Percentiles rank a stretch among this genome's conserved stretches.
Evolutionary conservation across 768 basidiomycete genomes (phyloP).

Genomic region (Holtermanniella nyarrowii): DNA sequence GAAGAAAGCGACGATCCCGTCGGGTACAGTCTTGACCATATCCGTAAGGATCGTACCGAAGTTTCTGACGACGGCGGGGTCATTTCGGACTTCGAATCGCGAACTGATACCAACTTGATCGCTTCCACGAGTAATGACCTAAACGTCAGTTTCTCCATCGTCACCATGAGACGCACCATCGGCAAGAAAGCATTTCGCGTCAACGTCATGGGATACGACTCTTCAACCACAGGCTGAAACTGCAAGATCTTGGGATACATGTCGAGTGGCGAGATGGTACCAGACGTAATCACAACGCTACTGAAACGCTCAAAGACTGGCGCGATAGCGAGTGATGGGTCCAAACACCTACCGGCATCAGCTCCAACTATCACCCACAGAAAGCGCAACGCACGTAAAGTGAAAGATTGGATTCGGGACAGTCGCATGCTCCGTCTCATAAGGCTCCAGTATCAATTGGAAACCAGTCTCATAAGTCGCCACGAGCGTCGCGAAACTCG

Average conservation of each 20-base stretch:
- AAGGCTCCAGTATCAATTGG: conserved; percentile 90
- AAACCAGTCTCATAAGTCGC: conserved; percentile 99
- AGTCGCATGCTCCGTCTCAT: conserved; percentile 95
- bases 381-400: conserved; percentile 57
- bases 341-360: conserved; percentile 62
- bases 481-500: conserved; percentile 88
- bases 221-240: conserved; percentile 92
- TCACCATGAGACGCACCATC: conserved; percentile 57
- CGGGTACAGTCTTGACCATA: conserved; percentile 94
- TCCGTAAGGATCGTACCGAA: conserved; percentile 97
- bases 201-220: conserved; percentile 95
- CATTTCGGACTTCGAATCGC: conserved; percentile 95
- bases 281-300: conserved; percentile 95
- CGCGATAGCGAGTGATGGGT: conserved; percentile 92
- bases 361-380: conserved; percentile 9
- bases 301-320: conserved; percentile 97
- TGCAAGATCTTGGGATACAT: conserved; percentile 99
- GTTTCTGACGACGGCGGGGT: conserved; percentile 96
- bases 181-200: conserved; percentile 93
- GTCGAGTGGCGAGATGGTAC: conserved; percentile 94
- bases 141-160: background rate
- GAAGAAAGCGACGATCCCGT: conserved; percentile 98
- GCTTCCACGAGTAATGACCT: conserved; percentile 96
- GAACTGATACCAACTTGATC: conserved; percentile 99
- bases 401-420: conserved; percentile 98